These are phyloP conservation scores for Blastomyces percursus DNA, from an alignment of 2,329 filamentous ascomycete species.

Conservation along the genomic window DNA sequence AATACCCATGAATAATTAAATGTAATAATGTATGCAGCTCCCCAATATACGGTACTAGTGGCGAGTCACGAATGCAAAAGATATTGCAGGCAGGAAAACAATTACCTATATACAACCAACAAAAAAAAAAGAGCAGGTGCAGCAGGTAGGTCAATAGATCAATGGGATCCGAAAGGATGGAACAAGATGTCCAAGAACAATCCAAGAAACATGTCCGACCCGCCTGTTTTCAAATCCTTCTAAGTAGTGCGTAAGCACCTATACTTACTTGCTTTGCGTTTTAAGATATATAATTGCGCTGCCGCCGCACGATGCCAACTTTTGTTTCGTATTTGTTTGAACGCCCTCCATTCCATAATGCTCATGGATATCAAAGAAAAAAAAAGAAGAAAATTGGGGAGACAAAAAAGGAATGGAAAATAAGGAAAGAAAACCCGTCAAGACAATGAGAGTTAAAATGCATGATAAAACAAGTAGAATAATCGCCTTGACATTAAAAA, in stretches of 20 bases:
- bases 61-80: neutral
- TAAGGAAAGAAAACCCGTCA: neutral
- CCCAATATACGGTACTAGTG: neutral
- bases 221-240: neutral
- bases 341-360: neutral
- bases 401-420: neutral
- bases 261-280: neutral
- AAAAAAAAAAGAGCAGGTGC: neutral
- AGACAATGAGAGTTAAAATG: slow-evolving; percentile 2
- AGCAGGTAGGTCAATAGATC: neutral
- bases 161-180: neutral
- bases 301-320: slow-evolving; percentile 17
- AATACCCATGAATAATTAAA: neutral
- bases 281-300: neutral
- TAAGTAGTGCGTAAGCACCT: neutral
- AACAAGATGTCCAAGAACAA: neutral
- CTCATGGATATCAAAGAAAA: slow-evolving; percentile 33
- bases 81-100: neutral
- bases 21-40: neutral
- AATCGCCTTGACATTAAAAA: neutral
- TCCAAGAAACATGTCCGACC: neutral
- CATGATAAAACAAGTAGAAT: neutral
- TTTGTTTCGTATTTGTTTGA: neutral
- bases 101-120: slow-evolving; percentile 6
- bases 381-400: slow-evolving; percentile 7